These are phyloP conservation scores for Lasiodiplodia sp. DNA, from an alignment of 2,329 filamentous ascomycete species.

Conservation along the genomic window DNA sequence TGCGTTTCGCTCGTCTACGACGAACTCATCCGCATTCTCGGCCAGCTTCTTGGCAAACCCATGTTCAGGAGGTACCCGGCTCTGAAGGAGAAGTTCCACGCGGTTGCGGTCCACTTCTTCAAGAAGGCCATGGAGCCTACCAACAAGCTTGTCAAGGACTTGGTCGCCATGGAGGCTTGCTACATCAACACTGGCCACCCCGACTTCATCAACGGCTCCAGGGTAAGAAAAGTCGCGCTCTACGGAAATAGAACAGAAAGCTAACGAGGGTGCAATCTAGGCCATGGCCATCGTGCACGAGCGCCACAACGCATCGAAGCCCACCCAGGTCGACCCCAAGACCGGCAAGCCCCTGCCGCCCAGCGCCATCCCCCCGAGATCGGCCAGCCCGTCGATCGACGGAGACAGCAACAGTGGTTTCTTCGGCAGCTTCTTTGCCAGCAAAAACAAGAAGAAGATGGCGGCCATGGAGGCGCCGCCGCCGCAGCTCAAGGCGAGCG, in stretches of 20 bases:
- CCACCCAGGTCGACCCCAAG: slow-evolving; percentile 96
- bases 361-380: slow-evolving; percentile 70
- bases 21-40: slow-evolving; percentile 93
- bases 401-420: slow-evolving; percentile 76
- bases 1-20: slow-evolving; percentile 98
- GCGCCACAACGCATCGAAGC: slow-evolving; percentile 79
- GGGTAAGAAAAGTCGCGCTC: slow-evolving; percentile 58
- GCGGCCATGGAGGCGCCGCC: slow-evolving; percentile 98
- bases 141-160: slow-evolving; percentile 92
- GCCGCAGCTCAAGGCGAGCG: slow-evolving; percentile 90
- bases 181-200: slow-evolving; percentile 99
- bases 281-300: slow-evolving; percentile 99
- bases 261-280: slow-evolving; percentile 43
- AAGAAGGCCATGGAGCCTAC: slow-evolving; percentile 98
- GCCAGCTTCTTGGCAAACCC: slow-evolving; percentile 85
- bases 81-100: slow-evolving; percentile 96
- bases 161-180: slow-evolving; percentile 94
- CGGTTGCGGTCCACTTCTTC: slow-evolving; percentile 91
- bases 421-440: slow-evolving; percentile 98
- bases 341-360: slow-evolving; percentile 90
- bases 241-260: background rate
- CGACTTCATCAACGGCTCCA: slow-evolving; percentile 95
- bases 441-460: slow-evolving; percentile 99
- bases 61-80: slow-evolving; percentile 92
- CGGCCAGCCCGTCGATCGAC: slow-evolving; percentile 75